phyloP scores from a whole-genome alignment of 805 yeast genomes.

The Nakazawaea peltata region DNA sequence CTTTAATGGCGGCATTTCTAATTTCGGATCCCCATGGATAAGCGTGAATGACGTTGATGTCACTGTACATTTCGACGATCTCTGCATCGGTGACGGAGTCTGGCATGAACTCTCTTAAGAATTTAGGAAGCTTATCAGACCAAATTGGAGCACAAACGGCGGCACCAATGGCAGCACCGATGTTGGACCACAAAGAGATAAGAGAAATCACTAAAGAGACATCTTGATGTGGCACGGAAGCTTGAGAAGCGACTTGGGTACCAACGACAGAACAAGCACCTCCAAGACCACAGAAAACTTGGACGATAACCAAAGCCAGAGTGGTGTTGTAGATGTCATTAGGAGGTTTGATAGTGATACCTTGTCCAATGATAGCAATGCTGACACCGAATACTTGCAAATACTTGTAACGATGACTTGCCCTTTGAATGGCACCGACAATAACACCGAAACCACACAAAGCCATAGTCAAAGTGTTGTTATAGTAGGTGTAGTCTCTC shows the following conservation, averaged over 20 bases:
- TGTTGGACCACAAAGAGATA: conserved; percentile 47
- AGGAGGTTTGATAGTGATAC: conserved; percentile 47
- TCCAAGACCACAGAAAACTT: conserved; percentile 61
- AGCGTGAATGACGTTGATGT: conserved; percentile 39
- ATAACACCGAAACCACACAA: conserved; percentile 28
- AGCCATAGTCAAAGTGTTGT: conserved; percentile 41
- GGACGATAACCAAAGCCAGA: conserved; percentile 57
- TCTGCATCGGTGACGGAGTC: conserved; percentile 29
- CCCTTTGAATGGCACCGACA: conserved; percentile 57
- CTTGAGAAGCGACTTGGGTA: conserved; percentile 51
- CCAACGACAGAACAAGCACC: conserved; percentile 68
- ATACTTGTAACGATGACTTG: conserved; percentile 29
- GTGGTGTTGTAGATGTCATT: conserved; percentile 41
- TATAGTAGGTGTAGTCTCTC: conserved; percentile 63
- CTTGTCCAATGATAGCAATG: conserved; percentile 55
- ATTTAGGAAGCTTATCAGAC: conserved; percentile 53
- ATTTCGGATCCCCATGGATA: conserved; percentile 60
- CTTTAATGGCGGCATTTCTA: conserved; percentile 46
- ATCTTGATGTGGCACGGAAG: conserved; percentile 52
- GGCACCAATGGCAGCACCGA: conserved; percentile 59
- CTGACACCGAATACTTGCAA: conserved; percentile 46
- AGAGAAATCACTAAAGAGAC: conserved; percentile 56
- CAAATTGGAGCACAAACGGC: conserved; percentile 66
- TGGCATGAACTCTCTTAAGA: conserved; percentile 28
- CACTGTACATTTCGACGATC: conserved; percentile 39